These are phyloP conservation scores for Penicillium hesseltinei DNA, from an alignment of 2,329 filamentous ascomycete genomes.

Conservation along the genomic window DNA sequence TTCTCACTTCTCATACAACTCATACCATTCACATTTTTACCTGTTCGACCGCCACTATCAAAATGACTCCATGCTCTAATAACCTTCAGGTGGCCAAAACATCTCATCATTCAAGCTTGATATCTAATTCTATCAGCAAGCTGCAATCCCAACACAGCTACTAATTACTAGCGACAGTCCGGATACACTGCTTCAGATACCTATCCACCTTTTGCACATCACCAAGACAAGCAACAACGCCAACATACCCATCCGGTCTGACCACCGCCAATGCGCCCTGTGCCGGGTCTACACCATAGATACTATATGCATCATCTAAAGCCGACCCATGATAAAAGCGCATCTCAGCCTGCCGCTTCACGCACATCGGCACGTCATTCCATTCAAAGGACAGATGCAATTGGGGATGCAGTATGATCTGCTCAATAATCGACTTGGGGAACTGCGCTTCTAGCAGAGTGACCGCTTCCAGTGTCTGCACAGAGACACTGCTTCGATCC, in stretches of 20 bases:
- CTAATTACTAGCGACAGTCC: not conserved
- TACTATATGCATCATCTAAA: conserved; percentile 34
- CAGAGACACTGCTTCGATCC: conserved; percentile 26
- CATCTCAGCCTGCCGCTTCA: conserved; percentile 37
- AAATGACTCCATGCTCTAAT: not conserved
- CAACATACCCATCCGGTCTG: conserved; percentile 41
- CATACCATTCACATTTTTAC: not conserved
- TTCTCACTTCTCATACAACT: not conserved
- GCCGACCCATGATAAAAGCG: conserved; percentile 32
- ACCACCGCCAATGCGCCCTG: conserved; percentile 35
- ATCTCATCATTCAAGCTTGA: not conserved
- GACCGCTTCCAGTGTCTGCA: conserved; percentile 23
- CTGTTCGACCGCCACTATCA: not conserved
- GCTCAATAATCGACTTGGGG: conserved; percentile 28
- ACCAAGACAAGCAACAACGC: conserved; percentile 9
- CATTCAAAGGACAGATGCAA: conserved; percentile 29
- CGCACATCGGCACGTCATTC: conserved; percentile 26
- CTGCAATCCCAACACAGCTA: not conserved
- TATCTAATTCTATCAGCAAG: not conserved
- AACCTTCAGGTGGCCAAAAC: not conserved
- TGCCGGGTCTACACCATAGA: conserved; percentile 34
- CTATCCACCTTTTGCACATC: not conserved
- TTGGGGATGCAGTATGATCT: conserved; percentile 34
- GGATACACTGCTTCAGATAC: not conserved
- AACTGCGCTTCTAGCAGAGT: conserved; percentile 23